Conservation (phyloP, 2,329 filamentous ascomycete species). For the Penicillium digitatum region DNA sequence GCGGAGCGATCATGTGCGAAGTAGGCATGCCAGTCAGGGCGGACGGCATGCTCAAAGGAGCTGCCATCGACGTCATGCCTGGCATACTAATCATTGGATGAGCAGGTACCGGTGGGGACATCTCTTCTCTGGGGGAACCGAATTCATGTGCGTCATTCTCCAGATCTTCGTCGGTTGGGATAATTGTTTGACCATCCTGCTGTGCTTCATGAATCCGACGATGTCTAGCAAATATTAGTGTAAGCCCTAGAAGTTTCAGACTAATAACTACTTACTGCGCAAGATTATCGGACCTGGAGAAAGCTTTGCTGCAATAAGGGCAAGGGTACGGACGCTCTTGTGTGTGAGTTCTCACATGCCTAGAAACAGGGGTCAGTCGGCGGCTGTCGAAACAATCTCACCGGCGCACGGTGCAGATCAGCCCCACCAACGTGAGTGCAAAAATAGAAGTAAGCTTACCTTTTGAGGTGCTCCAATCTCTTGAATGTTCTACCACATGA, state of each 20-base stretch:
- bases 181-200: constrained; percentile 51
- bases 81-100: constrained; percentile 35
- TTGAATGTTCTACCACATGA: constrained; percentile 97
- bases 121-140: constrained; percentile 73
- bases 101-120: constrained; percentile 51
- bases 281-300: constrained; percentile 97
- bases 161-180: constrained; percentile 69
- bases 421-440: constrained; percentile 14
- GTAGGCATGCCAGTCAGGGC: constrained; percentile 40
- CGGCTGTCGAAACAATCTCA: constrained; percentile 47
- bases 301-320: constrained; percentile 96
- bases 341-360: constrained; percentile 98
- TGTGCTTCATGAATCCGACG: constrained; percentile 76
- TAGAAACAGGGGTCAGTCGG: constrained; percentile 54
- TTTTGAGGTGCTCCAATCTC: constrained; percentile 97
- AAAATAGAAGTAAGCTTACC: constrained; percentile 59
- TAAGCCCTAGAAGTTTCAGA: background rate
- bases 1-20: constrained; percentile 43
- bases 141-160: constrained; percentile 86
- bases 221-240: constrained; percentile 53
- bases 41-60: constrained; percentile 35
- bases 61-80: constrained; percentile 36
- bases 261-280: constrained; percentile 67
- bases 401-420: constrained; percentile 32
- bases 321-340: constrained; percentile 98